Conservation (phyloP, 345 rosid genomes). For the Combretum micranthum region DNA sequence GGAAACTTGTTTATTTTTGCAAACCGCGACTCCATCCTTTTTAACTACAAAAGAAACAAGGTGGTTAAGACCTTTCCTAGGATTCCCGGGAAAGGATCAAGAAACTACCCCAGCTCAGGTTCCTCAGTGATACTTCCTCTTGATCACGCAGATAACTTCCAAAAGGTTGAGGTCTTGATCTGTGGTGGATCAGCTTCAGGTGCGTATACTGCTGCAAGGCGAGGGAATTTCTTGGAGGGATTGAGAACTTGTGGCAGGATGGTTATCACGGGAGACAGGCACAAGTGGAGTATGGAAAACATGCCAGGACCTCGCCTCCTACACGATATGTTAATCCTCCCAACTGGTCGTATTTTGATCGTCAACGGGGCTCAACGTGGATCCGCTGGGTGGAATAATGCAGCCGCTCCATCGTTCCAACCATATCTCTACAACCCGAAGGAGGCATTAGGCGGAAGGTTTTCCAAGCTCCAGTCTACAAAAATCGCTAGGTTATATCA, state of each 20-base stretch:
- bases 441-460: conserved; percentile 20
- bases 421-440: conserved; percentile 30
- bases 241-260: conserved; percentile 30
- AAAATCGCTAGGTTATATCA: conserved; percentile 48
- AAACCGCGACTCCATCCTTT: conserved; percentile 38
- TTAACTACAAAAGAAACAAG: conserved; percentile 20
- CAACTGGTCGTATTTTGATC: conserved; percentile 41
- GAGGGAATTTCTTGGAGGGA: conserved; percentile 19
- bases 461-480: conserved; percentile 27
- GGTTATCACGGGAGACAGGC: conserved; percentile 25
- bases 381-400: conserved; percentile 24
- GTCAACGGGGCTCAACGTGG: conserved; percentile 51
- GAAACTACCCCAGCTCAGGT: conserved; percentile 55
- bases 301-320: conserved; percentile 53
- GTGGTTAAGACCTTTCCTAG: conserved; percentile 36
- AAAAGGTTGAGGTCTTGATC: conserved; percentile 37
- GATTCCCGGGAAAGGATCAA: conserved; percentile 40
- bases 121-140: conserved; percentile 42
- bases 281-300: conserved; percentile 40
- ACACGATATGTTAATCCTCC: conserved; percentile 48
- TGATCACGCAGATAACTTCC: conserved; percentile 11
- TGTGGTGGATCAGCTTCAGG: conserved; percentile 49
- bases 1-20: conserved; percentile 48
- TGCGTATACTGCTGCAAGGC: conserved; percentile 18
- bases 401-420: conserved; percentile 15